Evolutionary conservation across 2,329 filamentous ascomycete species (phyloP).

Genomic region (Fusarium continuum): DNA sequence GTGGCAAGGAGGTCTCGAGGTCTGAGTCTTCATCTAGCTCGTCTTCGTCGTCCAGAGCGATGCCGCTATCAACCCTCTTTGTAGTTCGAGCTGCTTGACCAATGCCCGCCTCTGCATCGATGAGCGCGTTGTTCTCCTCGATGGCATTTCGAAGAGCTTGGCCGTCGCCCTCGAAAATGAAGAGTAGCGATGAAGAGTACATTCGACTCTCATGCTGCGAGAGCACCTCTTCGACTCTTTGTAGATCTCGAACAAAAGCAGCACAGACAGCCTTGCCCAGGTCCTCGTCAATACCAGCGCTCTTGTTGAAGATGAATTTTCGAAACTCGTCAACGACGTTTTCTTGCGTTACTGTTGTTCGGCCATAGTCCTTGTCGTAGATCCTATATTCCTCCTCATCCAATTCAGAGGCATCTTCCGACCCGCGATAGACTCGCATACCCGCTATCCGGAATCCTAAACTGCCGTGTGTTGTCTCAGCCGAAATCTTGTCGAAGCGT

Average conservation of each 20-base stretch:
- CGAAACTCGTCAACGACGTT: slow-evolving; percentile 65
- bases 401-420: slow-evolving; percentile 59
- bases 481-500: slow-evolving; percentile 67
- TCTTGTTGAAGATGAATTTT: slow-evolving; percentile 66
- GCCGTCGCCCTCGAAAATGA: slow-evolving; percentile 72
- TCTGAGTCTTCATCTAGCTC: slow-evolving; percentile 61
- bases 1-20: slow-evolving; percentile 60
- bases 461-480: slow-evolving; percentile 67
- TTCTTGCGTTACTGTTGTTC: slow-evolving; percentile 59
- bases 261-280: slow-evolving; percentile 64
- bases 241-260: slow-evolving; percentile 63
- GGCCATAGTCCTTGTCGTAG: slow-evolving; percentile 72
- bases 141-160: slow-evolving; percentile 61
- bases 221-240: slow-evolving; percentile 62
- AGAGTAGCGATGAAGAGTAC: slow-evolving; percentile 70
- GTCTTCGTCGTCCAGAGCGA: slow-evolving; percentile 58
- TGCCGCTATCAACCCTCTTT: slow-evolving; percentile 65
- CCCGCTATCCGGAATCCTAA: slow-evolving; percentile 72
- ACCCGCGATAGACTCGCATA: slow-evolving; percentile 70
- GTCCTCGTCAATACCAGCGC: slow-evolving; percentile 67
- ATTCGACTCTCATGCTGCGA: slow-evolving; percentile 67
- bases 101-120: slow-evolving; percentile 61
- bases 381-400: slow-evolving; percentile 65
- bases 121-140: slow-evolving; percentile 61
- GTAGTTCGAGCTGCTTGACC: slow-evolving; percentile 48